Evolutionary conservation across 371 early-diverging fungal species (phyloP).

Genomic region (Funneliformis caledonium): DNA sequence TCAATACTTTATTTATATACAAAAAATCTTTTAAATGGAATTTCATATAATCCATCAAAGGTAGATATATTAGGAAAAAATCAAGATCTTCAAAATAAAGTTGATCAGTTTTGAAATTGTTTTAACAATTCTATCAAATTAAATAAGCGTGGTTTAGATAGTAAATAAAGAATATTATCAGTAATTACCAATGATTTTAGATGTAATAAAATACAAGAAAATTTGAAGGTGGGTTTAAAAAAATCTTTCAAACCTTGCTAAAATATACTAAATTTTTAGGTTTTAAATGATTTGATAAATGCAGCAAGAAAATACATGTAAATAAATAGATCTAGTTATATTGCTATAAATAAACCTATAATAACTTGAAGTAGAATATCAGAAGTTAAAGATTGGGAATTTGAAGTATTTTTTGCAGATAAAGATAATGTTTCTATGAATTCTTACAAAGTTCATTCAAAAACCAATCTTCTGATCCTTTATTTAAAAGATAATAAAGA

Average conservation of each 20-base stretch:
- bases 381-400: not conserved
- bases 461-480: not conserved
- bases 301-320: too few relatives aligned
- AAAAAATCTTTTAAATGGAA: not conserved
- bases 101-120: not conserved
- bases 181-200: not conserved
- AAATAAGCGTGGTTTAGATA: not conserved
- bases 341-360: too few relatives aligned
- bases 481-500: not conserved
- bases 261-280: too few relatives aligned
- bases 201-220: too few relatives aligned
- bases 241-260: too few relatives aligned
- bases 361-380: not conserved
- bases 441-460: not conserved
- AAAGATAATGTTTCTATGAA: conserved; percentile 4
- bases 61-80: not conserved
- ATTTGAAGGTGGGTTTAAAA: too few relatives aligned
- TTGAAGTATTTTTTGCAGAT: not conserved
- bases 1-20: not conserved
- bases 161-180: not conserved
- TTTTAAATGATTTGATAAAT: too few relatives aligned
- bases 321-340: too few relatives aligned
- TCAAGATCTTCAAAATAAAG: not conserved
- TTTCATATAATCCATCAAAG: not conserved
- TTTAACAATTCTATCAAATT: not conserved